These are phyloP conservation scores for Tubosaeta sp. DNA, from an alignment of 768 basidiomycete species.

Conservation along the genomic window DNA sequence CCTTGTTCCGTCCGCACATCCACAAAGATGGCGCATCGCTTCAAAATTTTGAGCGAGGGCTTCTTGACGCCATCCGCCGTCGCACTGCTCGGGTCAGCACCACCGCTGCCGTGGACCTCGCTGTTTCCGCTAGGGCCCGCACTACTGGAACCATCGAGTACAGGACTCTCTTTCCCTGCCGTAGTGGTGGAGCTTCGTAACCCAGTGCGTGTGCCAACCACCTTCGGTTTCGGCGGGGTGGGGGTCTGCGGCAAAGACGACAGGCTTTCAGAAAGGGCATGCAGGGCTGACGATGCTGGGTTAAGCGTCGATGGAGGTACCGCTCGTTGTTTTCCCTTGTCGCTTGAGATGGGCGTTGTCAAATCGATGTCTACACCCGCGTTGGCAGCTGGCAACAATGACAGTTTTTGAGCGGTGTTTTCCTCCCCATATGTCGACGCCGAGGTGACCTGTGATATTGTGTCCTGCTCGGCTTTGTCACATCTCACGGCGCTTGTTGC, in stretches of 20 bases:
- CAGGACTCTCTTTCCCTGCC: constrained; percentile 20
- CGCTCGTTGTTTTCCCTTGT: constrained; percentile 23
- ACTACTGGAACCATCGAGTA: constrained; percentile 32
- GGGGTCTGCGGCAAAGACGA: constrained; percentile 44
- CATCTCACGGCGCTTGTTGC: neutral
- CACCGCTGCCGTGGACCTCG: constrained; percentile 18
- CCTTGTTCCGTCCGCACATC: constrained; percentile 74
- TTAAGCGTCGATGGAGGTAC: constrained; percentile 19
- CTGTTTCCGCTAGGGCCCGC: constrained; percentile 20
- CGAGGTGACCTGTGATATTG: constrained; percentile 1
- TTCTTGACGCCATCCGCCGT: constrained; percentile 28
- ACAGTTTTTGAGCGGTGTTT: constrained; percentile 13
- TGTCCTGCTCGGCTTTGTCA: neutral
- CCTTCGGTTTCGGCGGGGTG: constrained; percentile 27
- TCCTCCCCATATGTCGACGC: constrained; percentile 8
- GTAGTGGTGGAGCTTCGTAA: constrained; percentile 38
- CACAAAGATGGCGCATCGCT: constrained; percentile 77
- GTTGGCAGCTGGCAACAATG: constrained; percentile 1
- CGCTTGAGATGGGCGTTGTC: constrained; percentile 10
- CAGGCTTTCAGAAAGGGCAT: constrained; percentile 60
- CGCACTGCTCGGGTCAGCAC: constrained; percentile 11
- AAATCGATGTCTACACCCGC: constrained; percentile 10
- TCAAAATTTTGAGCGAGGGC: constrained; percentile 49
- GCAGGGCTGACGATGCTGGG: constrained; percentile 41
- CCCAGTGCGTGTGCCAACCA: constrained; percentile 48